phyloP scores from a whole-genome alignment of 2,329 filamentous ascomycete species.

The Lecanicillium sp. region DNA sequence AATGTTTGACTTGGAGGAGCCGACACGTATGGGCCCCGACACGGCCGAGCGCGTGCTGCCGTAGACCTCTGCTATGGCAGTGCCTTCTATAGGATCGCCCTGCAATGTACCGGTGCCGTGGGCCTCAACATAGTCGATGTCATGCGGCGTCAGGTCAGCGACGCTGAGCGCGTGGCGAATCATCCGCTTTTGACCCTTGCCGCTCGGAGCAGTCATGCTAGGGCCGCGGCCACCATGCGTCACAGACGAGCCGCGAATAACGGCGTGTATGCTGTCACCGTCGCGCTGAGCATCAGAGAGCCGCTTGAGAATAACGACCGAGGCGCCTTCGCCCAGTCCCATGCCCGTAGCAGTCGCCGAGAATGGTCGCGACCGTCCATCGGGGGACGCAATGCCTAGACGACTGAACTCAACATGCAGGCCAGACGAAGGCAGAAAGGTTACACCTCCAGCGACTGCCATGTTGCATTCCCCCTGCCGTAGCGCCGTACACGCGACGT shows the following conservation, averaged over 20 bases:
- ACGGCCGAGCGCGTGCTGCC: constrained; percentile 19
- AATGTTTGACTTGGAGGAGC: constrained; percentile 19
- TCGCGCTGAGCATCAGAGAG: constrained; percentile 34
- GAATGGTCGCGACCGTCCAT: no score
- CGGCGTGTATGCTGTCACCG: constrained; percentile 23
- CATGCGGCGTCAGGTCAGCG: constrained; percentile 23
- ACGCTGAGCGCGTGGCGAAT: constrained; percentile 24
- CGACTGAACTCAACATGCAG: no score
- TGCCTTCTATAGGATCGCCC: constrained; percentile 22
- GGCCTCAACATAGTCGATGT: constrained; percentile 27
- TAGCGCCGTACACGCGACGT: no score
- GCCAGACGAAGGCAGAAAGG: no score
- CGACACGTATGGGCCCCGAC: constrained; percentile 18
- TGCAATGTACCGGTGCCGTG: constrained; percentile 36
- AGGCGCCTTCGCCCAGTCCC: no score
- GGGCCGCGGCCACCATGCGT: constrained; percentile 36
- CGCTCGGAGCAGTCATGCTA: neutral
- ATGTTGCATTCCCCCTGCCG: no score
- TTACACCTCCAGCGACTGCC: no score
- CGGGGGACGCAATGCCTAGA: no score
- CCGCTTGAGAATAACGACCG: no score
- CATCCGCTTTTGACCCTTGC: constrained; percentile 17
- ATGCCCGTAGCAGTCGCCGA: no score
- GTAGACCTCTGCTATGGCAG: constrained; percentile 15
- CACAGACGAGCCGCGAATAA: constrained; percentile 28